Conservation (phyloP, 495 filamentous ascomycete genomes). For the Aspergillus kassunensis region DNA sequence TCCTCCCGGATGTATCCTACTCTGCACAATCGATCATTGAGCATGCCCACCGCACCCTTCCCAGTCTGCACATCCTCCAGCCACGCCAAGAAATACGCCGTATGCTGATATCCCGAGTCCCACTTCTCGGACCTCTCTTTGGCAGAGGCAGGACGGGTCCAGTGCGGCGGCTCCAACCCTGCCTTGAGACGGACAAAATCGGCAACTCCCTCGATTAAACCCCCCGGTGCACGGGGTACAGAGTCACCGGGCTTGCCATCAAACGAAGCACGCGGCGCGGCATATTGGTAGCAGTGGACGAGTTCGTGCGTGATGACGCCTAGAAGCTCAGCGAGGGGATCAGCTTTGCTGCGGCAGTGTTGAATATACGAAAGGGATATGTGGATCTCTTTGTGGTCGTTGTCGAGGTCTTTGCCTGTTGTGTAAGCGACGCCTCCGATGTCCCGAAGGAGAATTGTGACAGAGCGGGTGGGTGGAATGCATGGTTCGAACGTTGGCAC, state of each 20-base stretch:
- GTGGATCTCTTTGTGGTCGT: constrained; percentile 94
- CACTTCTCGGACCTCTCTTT: constrained; percentile 52
- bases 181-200: constrained; percentile 86
- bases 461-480: constrained; percentile 61
- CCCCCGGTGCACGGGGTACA: constrained; percentile 53
- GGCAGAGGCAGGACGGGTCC: constrained; percentile 57
- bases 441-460: constrained; percentile 79
- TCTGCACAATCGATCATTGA: constrained; percentile 68
- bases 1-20: constrained; percentile 37
- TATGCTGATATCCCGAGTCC: constrained; percentile 92
- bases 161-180: constrained; percentile 75
- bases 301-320: constrained; percentile 91
- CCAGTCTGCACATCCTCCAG: constrained; percentile 67
- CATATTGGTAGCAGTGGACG: constrained; percentile 93
- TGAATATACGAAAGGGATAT: constrained; percentile 74
- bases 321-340: constrained; percentile 59
- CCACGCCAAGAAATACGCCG: constrained; percentile 83
- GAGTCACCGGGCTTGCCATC: constrained; percentile 30
- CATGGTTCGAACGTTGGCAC: constrained; percentile 24
- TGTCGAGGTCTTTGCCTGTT: constrained; percentile 73
- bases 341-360: constrained; percentile 35
- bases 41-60: constrained; percentile 59
- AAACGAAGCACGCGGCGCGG: constrained; percentile 36
- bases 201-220: constrained; percentile 87
- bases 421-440: constrained; percentile 89